phyloP scores from a whole-genome alignment of 2,329 filamentous ascomycete species.

The Xylariaceae sp. region DNA sequence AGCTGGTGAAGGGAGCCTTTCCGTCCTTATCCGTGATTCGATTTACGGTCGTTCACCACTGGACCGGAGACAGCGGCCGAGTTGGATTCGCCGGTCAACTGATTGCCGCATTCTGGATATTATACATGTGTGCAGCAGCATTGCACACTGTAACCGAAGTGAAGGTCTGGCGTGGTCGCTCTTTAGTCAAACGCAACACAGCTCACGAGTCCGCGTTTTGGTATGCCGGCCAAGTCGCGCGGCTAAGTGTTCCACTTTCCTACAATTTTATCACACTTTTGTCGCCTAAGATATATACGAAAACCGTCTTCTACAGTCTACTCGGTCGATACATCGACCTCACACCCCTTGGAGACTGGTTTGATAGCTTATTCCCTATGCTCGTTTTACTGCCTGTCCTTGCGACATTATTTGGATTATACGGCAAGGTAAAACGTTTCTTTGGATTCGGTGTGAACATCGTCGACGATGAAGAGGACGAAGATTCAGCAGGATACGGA shows the following conservation, averaged over 20 bases:
- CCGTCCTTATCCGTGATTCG: conserved; percentile 75
- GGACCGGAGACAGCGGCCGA: conserved; percentile 71
- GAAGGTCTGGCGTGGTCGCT: conserved; percentile 96
- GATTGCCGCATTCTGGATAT: conserved; percentile 84
- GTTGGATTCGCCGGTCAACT: conserved; percentile 88
- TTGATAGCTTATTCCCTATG: conserved; percentile 87
- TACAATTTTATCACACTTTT: conserved; percentile 98
- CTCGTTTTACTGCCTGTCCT: conserved; percentile 85
- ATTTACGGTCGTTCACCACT: conserved; percentile 76
- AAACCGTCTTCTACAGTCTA: conserved; percentile 87
- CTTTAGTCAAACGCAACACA: conserved; percentile 87
- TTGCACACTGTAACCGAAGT: conserved; percentile 88
- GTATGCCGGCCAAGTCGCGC: conserved; percentile 92
- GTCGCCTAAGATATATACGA: conserved; percentile 71
- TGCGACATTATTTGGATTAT: conserved; percentile 88
- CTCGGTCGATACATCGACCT: conserved; percentile 84
- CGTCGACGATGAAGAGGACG: conserved; percentile 76
- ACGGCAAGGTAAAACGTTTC: conserved; percentile 77
- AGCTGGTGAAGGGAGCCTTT: conserved; percentile 83
- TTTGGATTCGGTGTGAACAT: conserved; percentile 80
- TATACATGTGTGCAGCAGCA: conserved; percentile 94
- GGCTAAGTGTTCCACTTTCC: conserved; percentile 87
- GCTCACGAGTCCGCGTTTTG: conserved; percentile 93
- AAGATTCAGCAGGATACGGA: conserved; percentile 70
- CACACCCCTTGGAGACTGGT: conserved; percentile 81